Evolutionary conservation across 805 yeast genomes (phyloP).

Genomic region (Candida glaebosa): DNA sequence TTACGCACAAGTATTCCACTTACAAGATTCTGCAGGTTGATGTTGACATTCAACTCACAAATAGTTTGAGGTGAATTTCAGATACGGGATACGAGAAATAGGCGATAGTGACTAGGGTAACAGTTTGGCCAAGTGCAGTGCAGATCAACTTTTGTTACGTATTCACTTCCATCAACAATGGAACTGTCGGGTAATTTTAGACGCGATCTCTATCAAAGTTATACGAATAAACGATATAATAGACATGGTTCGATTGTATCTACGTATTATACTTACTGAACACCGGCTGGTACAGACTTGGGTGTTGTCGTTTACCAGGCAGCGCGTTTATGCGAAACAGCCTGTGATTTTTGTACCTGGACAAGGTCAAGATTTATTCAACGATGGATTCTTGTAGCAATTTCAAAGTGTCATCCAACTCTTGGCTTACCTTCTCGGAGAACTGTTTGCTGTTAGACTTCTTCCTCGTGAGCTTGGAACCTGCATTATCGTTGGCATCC

Average conservation of each 20-base stretch:
- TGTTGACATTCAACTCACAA: too few species aligned
- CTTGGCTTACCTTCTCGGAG: constrained; percentile 28
- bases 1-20: not conserved
- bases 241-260: not conserved
- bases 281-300: too few species aligned
- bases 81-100: too few species aligned
- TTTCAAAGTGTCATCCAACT: constrained; percentile 33
- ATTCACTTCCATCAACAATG: too few species aligned
- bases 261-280: too few species aligned
- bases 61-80: too few species aligned
- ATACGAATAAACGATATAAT: not conserved
- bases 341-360: not conserved
- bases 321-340: not conserved
- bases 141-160: too few species aligned
- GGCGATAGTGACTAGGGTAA: too few species aligned
- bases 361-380: too few species aligned
- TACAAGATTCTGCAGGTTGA: not conserved
- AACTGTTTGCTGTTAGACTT: constrained; percentile 34
- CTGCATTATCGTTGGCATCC: constrained; percentile 1
- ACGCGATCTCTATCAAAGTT: too few species aligned
- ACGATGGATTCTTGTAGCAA: constrained; percentile 38
- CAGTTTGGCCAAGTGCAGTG: too few species aligned
- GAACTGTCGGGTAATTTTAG: not conserved
- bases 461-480: constrained; percentile 17
- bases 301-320: not conserved